These are phyloP conservation scores for Paecilomyces fulvus DNA, from an alignment of 2,329 filamentous ascomycete genomes.

Conservation along the genomic window DNA sequence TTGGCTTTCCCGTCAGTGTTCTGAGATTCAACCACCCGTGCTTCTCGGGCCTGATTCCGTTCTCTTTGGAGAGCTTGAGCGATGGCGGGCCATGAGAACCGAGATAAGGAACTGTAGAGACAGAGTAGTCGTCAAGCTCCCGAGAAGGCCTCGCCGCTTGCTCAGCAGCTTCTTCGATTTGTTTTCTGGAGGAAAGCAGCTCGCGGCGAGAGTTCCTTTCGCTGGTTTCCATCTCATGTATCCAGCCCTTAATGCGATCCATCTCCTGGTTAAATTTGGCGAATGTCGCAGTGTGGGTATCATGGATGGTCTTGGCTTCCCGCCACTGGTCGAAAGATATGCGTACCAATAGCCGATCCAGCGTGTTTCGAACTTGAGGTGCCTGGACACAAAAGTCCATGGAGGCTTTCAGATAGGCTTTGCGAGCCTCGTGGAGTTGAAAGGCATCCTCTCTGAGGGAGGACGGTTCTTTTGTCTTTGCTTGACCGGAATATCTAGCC, in stretches of 20 bases:
- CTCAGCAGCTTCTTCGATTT: slow-evolving; percentile 72
- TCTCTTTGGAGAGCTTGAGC: slow-evolving; percentile 44
- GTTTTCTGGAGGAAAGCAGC: slow-evolving; percentile 66
- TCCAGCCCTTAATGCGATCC: slow-evolving; percentile 87
- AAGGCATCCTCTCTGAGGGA: slow-evolving; percentile 91
- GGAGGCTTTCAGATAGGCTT: slow-evolving; percentile 80
- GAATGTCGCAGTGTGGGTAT: slow-evolving; percentile 54
- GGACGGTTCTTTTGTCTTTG: slow-evolving; percentile 89
- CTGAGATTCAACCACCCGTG: slow-evolving; percentile 91
- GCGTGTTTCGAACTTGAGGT: slow-evolving; percentile 71
- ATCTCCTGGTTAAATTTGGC: slow-evolving; percentile 68
- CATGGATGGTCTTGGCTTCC: slow-evolving; percentile 67
- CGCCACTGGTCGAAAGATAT: slow-evolving; percentile 82
- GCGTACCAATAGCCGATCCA: slow-evolving; percentile 80
- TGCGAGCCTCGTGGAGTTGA: slow-evolving; percentile 83
- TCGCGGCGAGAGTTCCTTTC: slow-evolving; percentile 77
- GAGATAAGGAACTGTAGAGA: slow-evolving; percentile 81
- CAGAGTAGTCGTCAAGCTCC: slow-evolving; percentile 85
- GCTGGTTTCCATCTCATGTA: slow-evolving; percentile 85
- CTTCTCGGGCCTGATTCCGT: slow-evolving; percentile 56
- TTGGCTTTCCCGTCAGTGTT: slow-evolving; percentile 76
- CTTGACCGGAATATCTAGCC: slow-evolving; percentile 72
- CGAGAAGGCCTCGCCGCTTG: slow-evolving; percentile 67
- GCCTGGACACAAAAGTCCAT: slow-evolving; percentile 89
- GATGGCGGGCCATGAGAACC: slow-evolving; percentile 60